Base-by-base conservation (phyloP, 1,284 basidiomycete species). In the Ceratobasidium sp. region DNA sequence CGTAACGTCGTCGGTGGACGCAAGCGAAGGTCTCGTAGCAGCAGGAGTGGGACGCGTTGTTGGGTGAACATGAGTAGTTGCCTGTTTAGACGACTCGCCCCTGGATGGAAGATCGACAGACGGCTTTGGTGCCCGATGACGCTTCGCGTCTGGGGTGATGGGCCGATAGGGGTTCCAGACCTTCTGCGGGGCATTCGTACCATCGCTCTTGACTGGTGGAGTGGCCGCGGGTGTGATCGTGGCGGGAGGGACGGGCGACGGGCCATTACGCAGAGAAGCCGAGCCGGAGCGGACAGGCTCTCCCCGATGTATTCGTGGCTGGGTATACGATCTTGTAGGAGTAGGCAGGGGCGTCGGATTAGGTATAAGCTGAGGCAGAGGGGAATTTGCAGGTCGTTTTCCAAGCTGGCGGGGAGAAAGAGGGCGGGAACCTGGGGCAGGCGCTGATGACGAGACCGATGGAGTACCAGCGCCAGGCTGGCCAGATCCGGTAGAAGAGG, bases 351-450 rank as follows among this genome's bases (percentile, higher is more conserved):
- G 58, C 14, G 49, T 7, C 13, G 47, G 49, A 21, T 69, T 44
- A 1, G 38, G 41, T 7, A 67, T 26, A 2, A 52, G 41, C 11
- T 57, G 52, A 9, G 66, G 66, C 13, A 69, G 8, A 21, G 52
- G 32, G 8, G 26, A 7, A n/a, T 69, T n/a, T 28, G 52, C 52
- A 0, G 66, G 66, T 18, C 28, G 66, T 57, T 69, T 69, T 52
- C 66, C 66, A 35, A 69, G 2, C 28, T 69, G 66, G 1, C 66
- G 66, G n/a, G 66, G 66, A 23, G 66, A 69, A 13, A 69, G 38
- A 7, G 66, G 66, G 16, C 66, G 50, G 14, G 54, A 30, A 16
- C 14, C 6, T 43, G 47, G 14, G 50, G 5, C 46, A 13, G 26
- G 16, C 18, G 14, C 7, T 1, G 63, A n/a, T 41, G 49, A 13